phyloP scores from a whole-genome alignment of 2,329 filamentous ascomycete genomes.

The Colletotrichum liriopes region DNA sequence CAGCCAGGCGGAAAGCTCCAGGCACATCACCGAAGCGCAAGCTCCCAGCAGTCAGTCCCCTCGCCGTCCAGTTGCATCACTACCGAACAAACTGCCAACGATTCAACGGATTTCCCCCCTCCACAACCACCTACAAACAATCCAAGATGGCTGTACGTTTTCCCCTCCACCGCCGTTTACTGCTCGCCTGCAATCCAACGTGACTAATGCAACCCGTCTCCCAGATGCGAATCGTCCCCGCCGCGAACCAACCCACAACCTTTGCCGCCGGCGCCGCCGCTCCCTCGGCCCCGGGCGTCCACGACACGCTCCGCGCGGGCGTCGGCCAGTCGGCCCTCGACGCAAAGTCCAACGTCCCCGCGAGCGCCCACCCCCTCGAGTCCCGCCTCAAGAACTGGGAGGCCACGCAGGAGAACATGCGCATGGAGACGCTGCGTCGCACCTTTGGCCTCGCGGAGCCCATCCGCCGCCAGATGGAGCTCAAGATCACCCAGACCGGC shows the following conservation, averaged over 20 bases:
- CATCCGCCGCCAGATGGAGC: conserved; percentile 92
- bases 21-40: conserved; percentile 44
- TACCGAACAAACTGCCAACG: conserved; percentile 12
- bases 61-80: conserved; percentile 20
- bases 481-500: conserved; percentile 86
- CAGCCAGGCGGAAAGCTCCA: conserved; percentile 37
- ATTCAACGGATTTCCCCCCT: neutral
- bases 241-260: conserved; percentile 75
- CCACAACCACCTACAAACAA: neutral
- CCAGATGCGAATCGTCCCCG: conserved; percentile 86
- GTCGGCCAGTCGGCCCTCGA: conserved; percentile 75
- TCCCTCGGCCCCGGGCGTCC: conserved; percentile 92
- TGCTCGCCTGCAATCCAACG: conserved; percentile 24
- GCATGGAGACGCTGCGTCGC: conserved; percentile 89
- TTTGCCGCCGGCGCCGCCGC: conserved; percentile 80
- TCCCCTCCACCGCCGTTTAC: conserved; percentile 4
- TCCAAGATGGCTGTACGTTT: conserved; percentile 65
- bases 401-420: conserved; percentile 86
- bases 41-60: conserved; percentile 31
- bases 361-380: conserved; percentile 87
- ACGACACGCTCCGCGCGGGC: conserved; percentile 92
- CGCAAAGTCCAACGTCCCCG: conserved; percentile 59
- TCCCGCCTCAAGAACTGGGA: conserved; percentile 92
- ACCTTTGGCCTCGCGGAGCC: conserved; percentile 95
- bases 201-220: conserved; percentile 7